These are phyloP conservation scores for Hymenoscyphus fructigenus DNA, from an alignment of 2,329 filamentous ascomycete genomes.

Conservation along the genomic window DNA sequence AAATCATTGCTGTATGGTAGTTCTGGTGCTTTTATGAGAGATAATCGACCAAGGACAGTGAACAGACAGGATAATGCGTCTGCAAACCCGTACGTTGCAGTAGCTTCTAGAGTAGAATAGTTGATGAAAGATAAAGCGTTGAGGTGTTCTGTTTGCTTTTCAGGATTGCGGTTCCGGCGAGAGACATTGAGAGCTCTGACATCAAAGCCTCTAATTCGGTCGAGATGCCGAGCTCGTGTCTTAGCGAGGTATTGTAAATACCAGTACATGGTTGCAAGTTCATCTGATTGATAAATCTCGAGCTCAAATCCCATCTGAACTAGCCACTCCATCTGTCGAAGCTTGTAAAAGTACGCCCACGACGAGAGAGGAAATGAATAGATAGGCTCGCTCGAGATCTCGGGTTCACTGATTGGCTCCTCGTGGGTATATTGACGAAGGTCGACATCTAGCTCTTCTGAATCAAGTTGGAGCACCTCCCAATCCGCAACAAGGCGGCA, in stretches of 20 bases:
- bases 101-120: slow-evolving; percentile 62
- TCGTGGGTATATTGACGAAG: slow-evolving; percentile 63
- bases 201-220: slow-evolving; percentile 70
- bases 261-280: slow-evolving; percentile 88
- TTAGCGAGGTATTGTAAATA: slow-evolving; percentile 75
- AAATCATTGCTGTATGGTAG: slow-evolving; percentile 56
- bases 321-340: slow-evolving; percentile 83
- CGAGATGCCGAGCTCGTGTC: slow-evolving; percentile 60
- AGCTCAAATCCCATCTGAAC: slow-evolving; percentile 94
- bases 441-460: slow-evolving; percentile 71
- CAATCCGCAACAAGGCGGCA: slow-evolving; percentile 81
- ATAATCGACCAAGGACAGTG: slow-evolving; percentile 44
- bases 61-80: slow-evolving; percentile 53
- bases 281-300: slow-evolving; percentile 82
- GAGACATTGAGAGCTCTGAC: slow-evolving; percentile 31
- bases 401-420: slow-evolving; percentile 52
- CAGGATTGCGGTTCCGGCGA: slow-evolving; percentile 17
- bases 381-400: slow-evolving; percentile 51
- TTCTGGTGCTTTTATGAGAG: slow-evolving; percentile 40
- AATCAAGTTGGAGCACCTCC: slow-evolving; percentile 80
- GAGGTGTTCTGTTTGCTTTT: slow-evolving; percentile 45
- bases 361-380: slow-evolving; percentile 75
- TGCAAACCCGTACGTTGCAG: slow-evolving; percentile 56
- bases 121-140: slow-evolving; percentile 56
- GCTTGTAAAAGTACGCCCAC: slow-evolving; percentile 88